Evolutionary conservation across 2,329 filamentous ascomycete species (phyloP).

Genomic region (Penicillium psychrosexuale): DNA sequence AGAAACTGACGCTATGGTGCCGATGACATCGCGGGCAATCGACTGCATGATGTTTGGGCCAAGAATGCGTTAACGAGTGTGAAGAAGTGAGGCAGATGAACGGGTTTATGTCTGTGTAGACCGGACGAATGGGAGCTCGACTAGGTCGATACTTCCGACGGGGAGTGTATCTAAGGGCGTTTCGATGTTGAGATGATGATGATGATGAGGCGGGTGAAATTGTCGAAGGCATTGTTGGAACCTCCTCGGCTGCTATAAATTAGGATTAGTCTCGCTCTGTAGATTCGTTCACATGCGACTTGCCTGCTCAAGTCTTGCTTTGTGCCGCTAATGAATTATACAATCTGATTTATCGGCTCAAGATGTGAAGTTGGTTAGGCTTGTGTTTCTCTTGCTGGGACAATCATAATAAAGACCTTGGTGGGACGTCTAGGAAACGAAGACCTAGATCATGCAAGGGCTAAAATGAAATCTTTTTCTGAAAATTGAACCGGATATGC

Average conservation of each 20-base stretch:
- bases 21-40: conserved; percentile 20
- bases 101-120: conserved; percentile 24
- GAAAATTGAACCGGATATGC: not conserved
- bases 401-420: not conserved
- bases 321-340: not conserved
- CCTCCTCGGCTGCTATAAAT: not conserved
- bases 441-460: conserved; percentile 4
- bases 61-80: conserved; percentile 25
- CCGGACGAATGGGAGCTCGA: conserved; percentile 9
- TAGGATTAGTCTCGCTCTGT: not conserved
- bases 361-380: not conserved
- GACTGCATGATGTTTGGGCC: conserved; percentile 15
- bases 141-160: conserved; percentile 9
- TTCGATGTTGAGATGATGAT: not conserved
- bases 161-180: conserved; percentile 1
- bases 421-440: not conserved
- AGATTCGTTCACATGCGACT: not conserved
- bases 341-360: not conserved
- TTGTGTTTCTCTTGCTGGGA: not conserved
- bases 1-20: not conserved
- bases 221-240: not conserved
- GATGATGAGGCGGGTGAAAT: not conserved
- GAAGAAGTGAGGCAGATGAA: conserved; percentile 17
- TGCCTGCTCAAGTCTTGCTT: not conserved
- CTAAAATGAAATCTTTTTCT: not conserved